Evolutionary conservation across 2,329 filamentous ascomycete genomes (phyloP).

Genomic region (Phialemoniopsis sp.): DNA sequence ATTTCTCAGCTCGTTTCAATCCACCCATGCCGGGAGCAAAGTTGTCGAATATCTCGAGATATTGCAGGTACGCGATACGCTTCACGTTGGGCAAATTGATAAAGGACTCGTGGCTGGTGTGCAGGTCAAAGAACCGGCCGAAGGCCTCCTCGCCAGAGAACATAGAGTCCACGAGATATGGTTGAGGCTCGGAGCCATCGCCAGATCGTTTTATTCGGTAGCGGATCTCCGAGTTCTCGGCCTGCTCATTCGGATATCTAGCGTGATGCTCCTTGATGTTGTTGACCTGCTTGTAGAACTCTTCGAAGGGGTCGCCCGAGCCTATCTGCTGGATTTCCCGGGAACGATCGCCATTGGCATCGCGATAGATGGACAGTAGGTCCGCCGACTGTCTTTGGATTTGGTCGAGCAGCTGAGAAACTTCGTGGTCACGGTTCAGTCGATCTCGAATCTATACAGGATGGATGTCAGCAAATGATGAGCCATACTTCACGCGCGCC

Average conservation of each 20-base stretch:
- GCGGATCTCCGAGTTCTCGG: slow-evolving; percentile 90
- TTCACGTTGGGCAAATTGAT: slow-evolving; percentile 86
- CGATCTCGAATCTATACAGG: slow-evolving; percentile 72
- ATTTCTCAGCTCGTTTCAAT: slow-evolving; percentile 76
- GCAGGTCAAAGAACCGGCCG: slow-evolving; percentile 89
- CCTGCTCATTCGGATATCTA: slow-evolving; percentile 87
- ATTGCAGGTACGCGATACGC: slow-evolving; percentile 85
- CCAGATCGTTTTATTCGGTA: slow-evolving; percentile 69
- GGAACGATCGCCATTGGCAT: slow-evolving; percentile 66
- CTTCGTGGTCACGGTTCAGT: slow-evolving; percentile 86
- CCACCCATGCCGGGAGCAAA: slow-evolving; percentile 72
- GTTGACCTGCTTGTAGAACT: slow-evolving; percentile 83
- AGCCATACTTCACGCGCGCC: too few species aligned
- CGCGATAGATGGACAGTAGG: slow-evolving; percentile 79
- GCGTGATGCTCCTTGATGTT: slow-evolving; percentile 84
- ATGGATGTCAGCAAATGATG: neutral
- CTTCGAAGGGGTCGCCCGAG: slow-evolving; percentile 80
- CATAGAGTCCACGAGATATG: slow-evolving; percentile 76
- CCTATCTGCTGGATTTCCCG: slow-evolving; percentile 82
- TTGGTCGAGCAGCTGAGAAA: slow-evolving; percentile 79
- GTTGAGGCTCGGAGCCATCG: slow-evolving; percentile 59
- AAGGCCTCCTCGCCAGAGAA: slow-evolving; percentile 96
- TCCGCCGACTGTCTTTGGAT: slow-evolving; percentile 83
- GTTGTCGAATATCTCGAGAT: slow-evolving; percentile 84
- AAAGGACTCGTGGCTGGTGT: slow-evolving; percentile 78